A percentile compares a stretch with the other conserved stretches of the same genome.
These are phyloP conservation scores for Lactarius akahatsu DNA, from an alignment of 768 basidiomycete genomes.

Conservation along the genomic window DNA sequence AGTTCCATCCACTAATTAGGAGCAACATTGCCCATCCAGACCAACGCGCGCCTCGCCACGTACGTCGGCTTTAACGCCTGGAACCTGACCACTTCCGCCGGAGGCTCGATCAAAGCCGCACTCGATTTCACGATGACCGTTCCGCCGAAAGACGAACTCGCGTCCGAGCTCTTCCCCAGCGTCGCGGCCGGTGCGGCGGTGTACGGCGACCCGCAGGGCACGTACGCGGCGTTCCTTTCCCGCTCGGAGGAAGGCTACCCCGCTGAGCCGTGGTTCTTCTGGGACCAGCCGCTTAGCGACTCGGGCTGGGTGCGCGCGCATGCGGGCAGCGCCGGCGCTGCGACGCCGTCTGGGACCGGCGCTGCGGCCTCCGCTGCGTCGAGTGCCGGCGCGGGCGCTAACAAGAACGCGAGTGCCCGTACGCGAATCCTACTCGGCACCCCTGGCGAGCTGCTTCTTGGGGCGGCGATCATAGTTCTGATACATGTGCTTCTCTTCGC, in stretches of 20 bases:
- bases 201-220: slow-evolving; percentile 37
- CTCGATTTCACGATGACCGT: slow-evolving; percentile 36
- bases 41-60: slow-evolving; percentile 35
- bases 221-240: slow-evolving; percentile 32
- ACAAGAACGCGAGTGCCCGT: background rate
- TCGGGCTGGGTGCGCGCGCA: slow-evolving; percentile 7
- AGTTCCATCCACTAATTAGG: background rate
- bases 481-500: slow-evolving; percentile 7
- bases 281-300: slow-evolving; percentile 25
- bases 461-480: background rate
- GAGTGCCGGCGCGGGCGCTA: too few relatives aligned
- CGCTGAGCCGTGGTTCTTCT: slow-evolving; percentile 24
- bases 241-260: slow-evolving; percentile 19
- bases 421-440: background rate
- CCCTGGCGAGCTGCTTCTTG: background rate
- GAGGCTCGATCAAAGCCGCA: slow-evolving; percentile 36
- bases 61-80: slow-evolving; percentile 34
- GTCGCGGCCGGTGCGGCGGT: slow-evolving; percentile 32
- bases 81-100: slow-evolving; percentile 31
- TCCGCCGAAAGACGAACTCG: slow-evolving; percentile 25
- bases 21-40: slow-evolving; percentile 9
- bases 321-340: background rate
- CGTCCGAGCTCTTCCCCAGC: slow-evolving; percentile 31
- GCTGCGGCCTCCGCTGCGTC: background rate
- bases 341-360: background rate